These are phyloP conservation scores for Penicillium sclerotigenum DNA, from an alignment of 2,329 filamentous ascomycete genomes.

Conservation along the genomic window DNA sequence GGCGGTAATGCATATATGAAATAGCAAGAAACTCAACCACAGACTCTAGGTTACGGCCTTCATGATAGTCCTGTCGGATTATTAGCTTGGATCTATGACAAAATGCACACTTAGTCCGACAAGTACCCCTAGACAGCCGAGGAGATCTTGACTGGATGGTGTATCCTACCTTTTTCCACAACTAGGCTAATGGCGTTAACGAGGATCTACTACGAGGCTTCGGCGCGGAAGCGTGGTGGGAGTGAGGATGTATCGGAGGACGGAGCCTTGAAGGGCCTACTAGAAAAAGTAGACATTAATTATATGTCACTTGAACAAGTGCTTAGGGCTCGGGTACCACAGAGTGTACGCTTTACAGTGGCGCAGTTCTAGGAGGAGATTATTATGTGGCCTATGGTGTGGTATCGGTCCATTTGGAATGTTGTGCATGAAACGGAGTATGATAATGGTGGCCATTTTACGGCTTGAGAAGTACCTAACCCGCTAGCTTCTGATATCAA, in stretches of 20 bases:
- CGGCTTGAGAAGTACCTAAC: constrained; percentile 51
- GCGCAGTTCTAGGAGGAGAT: constrained; percentile 53
- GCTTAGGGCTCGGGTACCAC: constrained; percentile 43
- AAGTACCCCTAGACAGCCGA: constrained; percentile 70
- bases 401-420: constrained; percentile 50
- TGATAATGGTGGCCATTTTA: constrained; percentile 53
- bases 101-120: constrained; percentile 74
- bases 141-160: constrained; percentile 71
- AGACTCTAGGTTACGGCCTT: constrained; percentile 68
- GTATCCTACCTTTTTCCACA: constrained; percentile 69
- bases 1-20: constrained; percentile 52
- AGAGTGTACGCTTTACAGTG: constrained; percentile 51
- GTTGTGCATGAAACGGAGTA: constrained; percentile 50
- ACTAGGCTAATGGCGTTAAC: constrained; percentile 66
- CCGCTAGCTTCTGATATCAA: constrained; percentile 46
- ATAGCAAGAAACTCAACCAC: constrained; percentile 65
- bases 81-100: constrained; percentile 78
- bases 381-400: constrained; percentile 48
- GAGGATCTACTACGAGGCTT: constrained; percentile 69
- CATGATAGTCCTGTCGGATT: constrained; percentile 67
- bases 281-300: not conserved
- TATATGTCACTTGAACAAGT: constrained; percentile 20
- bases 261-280: constrained; percentile 2
- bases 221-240: constrained; percentile 26
- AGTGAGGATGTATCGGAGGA: not conserved